Percentiles rank a stretch among this genome's conserved stretches.
Evolutionary conservation across 495 filamentous ascomycete species (phyloP).

Genomic region (Annulohypoxylon maeteangense): DNA sequence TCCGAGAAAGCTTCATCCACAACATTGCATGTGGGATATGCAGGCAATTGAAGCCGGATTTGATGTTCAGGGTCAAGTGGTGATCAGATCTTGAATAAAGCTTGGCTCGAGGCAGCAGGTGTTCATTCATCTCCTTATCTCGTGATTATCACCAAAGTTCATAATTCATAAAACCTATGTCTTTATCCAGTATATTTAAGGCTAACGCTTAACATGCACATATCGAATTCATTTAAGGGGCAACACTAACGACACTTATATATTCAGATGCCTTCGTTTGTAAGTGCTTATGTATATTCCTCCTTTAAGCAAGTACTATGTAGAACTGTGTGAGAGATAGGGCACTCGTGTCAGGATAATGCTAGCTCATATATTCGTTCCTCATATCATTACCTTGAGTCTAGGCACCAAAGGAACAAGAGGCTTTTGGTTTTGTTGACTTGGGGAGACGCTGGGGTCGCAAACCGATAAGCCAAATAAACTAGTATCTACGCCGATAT

Average conservation of each 20-base stretch:
- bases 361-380: too few relatives aligned
- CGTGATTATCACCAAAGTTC: neutral
- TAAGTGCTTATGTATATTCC: neutral
- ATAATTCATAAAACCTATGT: neutral
- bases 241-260: neutral
- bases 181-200: neutral
- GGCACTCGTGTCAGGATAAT: neutral
- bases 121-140: slow-evolving; percentile 22
- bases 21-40: neutral
- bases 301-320: neutral
- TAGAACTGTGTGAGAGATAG: neutral
- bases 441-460: too few relatives aligned
- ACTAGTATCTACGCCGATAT: neutral
- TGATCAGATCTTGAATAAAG: slow-evolving; percentile 23
- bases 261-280: neutral
- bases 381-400: too few relatives aligned
- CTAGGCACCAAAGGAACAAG: too few relatives aligned
- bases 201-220: neutral
- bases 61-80: slow-evolving; percentile 6
- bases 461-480: neutral
- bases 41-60: neutral
- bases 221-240: neutral
- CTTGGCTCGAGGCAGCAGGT: slow-evolving; percentile 37
- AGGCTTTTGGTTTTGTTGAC: too few relatives aligned
- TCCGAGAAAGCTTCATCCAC: neutral